A percentile compares a stretch with the other conserved stretches of the same genome.
These are phyloP conservation scores for Wickerhamomyces ciferrii DNA, from an alignment of 805 yeast species.

Conservation along the genomic window DNA sequence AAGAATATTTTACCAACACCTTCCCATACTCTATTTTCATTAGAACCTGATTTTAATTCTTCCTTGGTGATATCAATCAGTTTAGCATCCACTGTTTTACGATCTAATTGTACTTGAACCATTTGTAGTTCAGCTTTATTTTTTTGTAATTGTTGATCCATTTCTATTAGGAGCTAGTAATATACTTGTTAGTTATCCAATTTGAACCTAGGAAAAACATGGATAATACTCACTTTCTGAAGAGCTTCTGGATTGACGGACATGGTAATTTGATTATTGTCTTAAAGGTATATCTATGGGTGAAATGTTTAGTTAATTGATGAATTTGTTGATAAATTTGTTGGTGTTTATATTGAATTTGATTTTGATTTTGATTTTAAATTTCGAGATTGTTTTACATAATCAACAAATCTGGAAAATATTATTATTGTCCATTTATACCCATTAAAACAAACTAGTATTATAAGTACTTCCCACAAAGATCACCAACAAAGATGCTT, in stretches of 20 bases:
- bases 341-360: too few relatives aligned
- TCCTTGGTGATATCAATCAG: conserved; percentile 51
- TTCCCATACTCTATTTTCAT: conserved; percentile 63
- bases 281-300: too few relatives aligned
- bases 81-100: conserved; percentile 43
- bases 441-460: too few relatives aligned
- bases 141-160: conserved; percentile 58
- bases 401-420: too few relatives aligned
- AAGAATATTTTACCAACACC: conserved; percentile 79
- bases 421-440: too few relatives aligned
- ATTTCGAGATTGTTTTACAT: too few relatives aligned
- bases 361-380: too few relatives aligned
- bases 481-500: too few relatives aligned
- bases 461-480: too few relatives aligned
- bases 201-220: too few relatives aligned
- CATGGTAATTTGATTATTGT: conserved; percentile 22
- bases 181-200: neutral
- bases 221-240: conserved; percentile 31
- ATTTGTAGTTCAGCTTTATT: conserved; percentile 54
- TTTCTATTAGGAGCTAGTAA: conserved; percentile 52
- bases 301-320: too few relatives aligned
- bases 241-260: conserved; percentile 41
- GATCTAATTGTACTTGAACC: conserved; percentile 46
- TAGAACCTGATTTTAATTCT: conserved; percentile 40
- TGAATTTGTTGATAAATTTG: too few relatives aligned